phyloP scores from a whole-genome alignment of 768 basidiomycete genomes.

The Russula sp. region DNA sequence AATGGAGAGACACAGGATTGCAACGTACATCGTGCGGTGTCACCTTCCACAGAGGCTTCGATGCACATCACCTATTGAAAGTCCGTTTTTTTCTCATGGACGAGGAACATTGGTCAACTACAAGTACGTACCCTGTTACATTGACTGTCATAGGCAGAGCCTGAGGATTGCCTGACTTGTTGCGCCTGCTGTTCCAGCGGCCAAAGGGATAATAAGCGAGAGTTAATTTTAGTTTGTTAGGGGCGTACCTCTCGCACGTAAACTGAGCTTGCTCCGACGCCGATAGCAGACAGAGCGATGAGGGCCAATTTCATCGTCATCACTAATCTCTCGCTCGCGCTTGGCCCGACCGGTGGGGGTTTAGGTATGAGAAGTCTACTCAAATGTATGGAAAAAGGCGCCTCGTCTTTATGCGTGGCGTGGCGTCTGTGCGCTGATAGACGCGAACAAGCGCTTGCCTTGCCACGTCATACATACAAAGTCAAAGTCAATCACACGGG shows the following conservation, averaged over 20 bases:
- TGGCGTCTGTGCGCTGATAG: not conserved
- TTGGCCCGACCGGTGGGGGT: too few species aligned
- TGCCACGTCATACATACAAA: not conserved
- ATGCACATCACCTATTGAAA: conserved; percentile 12
- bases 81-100: too few species aligned
- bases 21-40: conserved; percentile 15
- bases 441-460: not conserved
- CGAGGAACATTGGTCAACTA: not conserved
- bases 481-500: not conserved
- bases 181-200: not conserved
- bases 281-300: not conserved
- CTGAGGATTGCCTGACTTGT: not conserved
- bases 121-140: conserved; percentile 5
- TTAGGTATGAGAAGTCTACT: too few species aligned
- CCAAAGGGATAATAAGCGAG: not conserved
- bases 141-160: not conserved
- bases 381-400: too few species aligned
- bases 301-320: not conserved
- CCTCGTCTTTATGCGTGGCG: too few species aligned
- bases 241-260: not conserved
- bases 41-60: conserved; percentile 8
- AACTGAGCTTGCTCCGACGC: not conserved
- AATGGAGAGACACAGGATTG: not conserved
- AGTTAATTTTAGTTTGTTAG: not conserved
- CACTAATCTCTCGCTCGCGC: not conserved